These are phyloP conservation scores for Pezicula radicicola DNA, from an alignment of 2,329 filamentous ascomycete species.

Conservation along the genomic window DNA sequence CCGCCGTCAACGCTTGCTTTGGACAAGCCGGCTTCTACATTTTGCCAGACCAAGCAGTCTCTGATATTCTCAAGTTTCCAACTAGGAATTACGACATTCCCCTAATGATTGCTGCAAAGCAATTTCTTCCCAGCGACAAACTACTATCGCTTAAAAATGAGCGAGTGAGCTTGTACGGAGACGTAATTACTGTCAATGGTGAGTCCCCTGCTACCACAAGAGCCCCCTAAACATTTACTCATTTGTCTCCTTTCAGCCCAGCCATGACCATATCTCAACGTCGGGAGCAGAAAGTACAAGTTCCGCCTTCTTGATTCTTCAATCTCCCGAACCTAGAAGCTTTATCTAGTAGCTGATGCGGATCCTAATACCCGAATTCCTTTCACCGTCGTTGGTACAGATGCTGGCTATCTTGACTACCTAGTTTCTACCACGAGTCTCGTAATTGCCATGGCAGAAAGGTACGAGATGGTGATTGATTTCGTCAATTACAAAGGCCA, in stretches of 20 bases:
- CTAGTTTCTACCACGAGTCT: constrained; percentile 41
- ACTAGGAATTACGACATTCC: constrained; percentile 49
- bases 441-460: constrained; percentile 50
- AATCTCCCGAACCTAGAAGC: constrained; percentile 10
- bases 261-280: constrained; percentile 56
- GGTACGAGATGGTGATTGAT: constrained; percentile 56
- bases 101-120: constrained; percentile 46
- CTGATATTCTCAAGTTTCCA: constrained; percentile 44
- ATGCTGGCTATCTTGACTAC: constrained; percentile 45
- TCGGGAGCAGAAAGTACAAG: constrained; percentile 58
- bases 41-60: constrained; percentile 38
- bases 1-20: constrained; percentile 52
- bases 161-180: constrained; percentile 47
- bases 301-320: constrained; percentile 27
- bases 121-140: constrained; percentile 47
- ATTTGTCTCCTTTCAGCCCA: constrained; percentile 23
- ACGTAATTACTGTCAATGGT: constrained; percentile 56
- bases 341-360: constrained; percentile 15
- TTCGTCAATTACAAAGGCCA: constrained; percentile 46
- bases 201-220: neutral
- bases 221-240: neutral
- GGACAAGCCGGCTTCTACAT: constrained; percentile 57
- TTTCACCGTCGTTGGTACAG: constrained; percentile 53
- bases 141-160: constrained; percentile 44
- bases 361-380: constrained; percentile 16